These are phyloP conservation scores for Geranomyces variabilis DNA, from an alignment of 192 early-diverging fungal species.

Conservation along the genomic window DNA sequence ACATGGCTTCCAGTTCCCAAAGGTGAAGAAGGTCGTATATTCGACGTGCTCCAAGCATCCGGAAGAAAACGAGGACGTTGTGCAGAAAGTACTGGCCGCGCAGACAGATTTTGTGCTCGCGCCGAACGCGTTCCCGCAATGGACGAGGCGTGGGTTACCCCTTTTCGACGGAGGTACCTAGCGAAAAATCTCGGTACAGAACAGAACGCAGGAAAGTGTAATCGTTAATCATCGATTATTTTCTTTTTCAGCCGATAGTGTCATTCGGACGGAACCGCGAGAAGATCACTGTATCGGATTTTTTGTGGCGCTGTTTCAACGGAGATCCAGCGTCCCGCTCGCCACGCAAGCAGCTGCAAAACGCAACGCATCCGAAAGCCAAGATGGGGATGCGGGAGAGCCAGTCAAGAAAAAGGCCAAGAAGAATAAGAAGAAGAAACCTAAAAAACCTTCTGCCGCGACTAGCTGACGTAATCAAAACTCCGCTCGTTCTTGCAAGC, in stretches of 20 bases:
- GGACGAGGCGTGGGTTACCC: slow-evolving; percentile 77
- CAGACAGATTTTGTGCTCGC: slow-evolving; percentile 65
- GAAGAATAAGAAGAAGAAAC: slow-evolving; percentile 14
- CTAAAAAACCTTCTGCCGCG: not conserved
- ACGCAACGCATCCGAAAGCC: not conserved
- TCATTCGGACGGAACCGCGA: slow-evolving; percentile 78
- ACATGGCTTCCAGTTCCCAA: slow-evolving; percentile 81
- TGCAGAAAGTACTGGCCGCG: slow-evolving; percentile 64
- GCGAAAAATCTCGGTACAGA: not conserved
- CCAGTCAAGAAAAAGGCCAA: not conserved
- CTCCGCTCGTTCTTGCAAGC: too few species aligned
- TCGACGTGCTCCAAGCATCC: slow-evolving; percentile 96
- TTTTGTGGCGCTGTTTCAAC: slow-evolving; percentile 93
- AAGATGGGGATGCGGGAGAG: not conserved
- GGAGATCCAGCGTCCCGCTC: slow-evolving; percentile 20
- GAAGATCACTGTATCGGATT: slow-evolving; percentile 92
- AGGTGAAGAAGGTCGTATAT: slow-evolving; percentile 83
- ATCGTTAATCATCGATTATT: slow-evolving; percentile 35
- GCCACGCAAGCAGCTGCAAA: not conserved
- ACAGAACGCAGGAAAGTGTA: too few species aligned
- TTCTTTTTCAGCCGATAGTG: slow-evolving; percentile 53
- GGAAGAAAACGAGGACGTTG: slow-evolving; percentile 94
- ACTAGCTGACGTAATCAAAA: too few species aligned
- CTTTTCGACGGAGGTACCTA: slow-evolving; percentile 36
- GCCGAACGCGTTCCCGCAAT: slow-evolving; percentile 70